Conservation (phyloP, 768 basidiomycete genomes). For the Rhodotorula graminis region DNA sequence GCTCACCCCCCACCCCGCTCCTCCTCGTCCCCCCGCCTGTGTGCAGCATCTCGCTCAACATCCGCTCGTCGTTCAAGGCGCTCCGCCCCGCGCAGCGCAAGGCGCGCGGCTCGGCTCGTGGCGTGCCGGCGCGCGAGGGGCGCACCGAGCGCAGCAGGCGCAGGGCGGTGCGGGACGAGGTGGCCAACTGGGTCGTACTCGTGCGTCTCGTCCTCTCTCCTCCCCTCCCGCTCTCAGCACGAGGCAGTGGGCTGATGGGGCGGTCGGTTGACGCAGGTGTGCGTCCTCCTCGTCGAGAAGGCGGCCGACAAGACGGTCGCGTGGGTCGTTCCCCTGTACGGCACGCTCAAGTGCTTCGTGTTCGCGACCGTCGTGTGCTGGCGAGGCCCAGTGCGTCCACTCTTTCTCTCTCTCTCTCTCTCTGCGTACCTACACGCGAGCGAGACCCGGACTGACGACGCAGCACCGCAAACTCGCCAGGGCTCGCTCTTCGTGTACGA, state of each 20-base stretch:
- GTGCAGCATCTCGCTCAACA: conserved; percentile 8
- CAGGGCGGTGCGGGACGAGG: conserved; percentile 9
- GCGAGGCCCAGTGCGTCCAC: conserved; percentile 13
- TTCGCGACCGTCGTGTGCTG: conserved; percentile 20
- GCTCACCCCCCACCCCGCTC: not conserved
- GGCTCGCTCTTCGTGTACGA: conserved; percentile 22
- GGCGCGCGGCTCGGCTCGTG: not conserved
- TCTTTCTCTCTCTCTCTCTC: too few species aligned
- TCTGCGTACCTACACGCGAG: not conserved
- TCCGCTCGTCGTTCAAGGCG: conserved; percentile 9
- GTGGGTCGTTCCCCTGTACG: conserved; percentile 23
- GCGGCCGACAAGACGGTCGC: conserved; percentile 10
- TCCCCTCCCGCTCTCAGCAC: too few species aligned
- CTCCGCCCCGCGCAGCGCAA: not conserved
- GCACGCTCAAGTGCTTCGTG: conserved; percentile 13
- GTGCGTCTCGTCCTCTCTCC: not conserved
- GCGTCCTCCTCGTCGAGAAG: conserved; percentile 1
- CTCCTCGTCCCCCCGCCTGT: too few species aligned
- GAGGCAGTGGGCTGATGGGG: too few species aligned
- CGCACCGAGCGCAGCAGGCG: not conserved
- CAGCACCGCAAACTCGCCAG: not conserved
- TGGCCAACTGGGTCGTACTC: conserved; percentile 25
- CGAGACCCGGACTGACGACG: too few species aligned
- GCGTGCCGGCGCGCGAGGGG: too few species aligned
- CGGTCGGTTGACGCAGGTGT: conserved; percentile 16